phyloP scores from a whole-genome alignment of 768 basidiomycete species.

The Coprinellus aureogranulatus region DNA sequence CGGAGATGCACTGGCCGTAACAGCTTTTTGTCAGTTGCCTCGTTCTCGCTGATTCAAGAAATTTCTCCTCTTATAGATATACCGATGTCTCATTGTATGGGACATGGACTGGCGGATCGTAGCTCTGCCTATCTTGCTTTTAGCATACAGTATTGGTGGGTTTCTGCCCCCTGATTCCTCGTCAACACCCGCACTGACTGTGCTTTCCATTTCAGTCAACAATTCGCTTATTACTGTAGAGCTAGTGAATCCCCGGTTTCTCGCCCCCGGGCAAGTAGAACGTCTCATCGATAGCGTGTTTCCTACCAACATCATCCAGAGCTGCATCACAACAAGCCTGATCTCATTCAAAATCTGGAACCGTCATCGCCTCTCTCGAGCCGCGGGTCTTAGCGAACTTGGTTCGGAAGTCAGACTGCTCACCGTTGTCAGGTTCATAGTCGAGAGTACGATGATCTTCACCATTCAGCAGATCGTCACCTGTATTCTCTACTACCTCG shows the following conservation, averaged over 20 bases:
- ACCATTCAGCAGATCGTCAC: neutral
- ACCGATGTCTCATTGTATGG: conserved; percentile 7
- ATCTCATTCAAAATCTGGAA: neutral
- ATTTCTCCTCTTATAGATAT: neutral
- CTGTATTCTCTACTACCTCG: neutral
- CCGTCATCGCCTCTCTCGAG: conserved; percentile 1
- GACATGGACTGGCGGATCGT: neutral
- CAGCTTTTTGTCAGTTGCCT: neutral
- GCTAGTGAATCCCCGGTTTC: neutral
- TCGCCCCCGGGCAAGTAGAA: neutral
- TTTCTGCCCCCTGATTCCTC: neutral
- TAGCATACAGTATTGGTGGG: conserved; percentile 1
- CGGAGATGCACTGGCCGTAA: conserved; percentile 2
- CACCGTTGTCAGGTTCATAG: neutral
- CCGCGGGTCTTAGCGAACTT: neutral
- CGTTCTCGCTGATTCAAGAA: neutral
- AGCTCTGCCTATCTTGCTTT: neutral
- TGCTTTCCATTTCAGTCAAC: neutral
- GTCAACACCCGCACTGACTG: neutral
- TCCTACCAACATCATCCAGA: neutral
- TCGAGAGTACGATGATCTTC: conserved; percentile 1
- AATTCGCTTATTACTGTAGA: neutral
- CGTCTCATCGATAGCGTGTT: neutral
- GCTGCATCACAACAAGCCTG: neutral
- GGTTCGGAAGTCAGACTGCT: neutral